Evolutionary conservation across 2,329 filamentous ascomycete species (phyloP).

Genomic region (Volutella citrinella): DNA sequence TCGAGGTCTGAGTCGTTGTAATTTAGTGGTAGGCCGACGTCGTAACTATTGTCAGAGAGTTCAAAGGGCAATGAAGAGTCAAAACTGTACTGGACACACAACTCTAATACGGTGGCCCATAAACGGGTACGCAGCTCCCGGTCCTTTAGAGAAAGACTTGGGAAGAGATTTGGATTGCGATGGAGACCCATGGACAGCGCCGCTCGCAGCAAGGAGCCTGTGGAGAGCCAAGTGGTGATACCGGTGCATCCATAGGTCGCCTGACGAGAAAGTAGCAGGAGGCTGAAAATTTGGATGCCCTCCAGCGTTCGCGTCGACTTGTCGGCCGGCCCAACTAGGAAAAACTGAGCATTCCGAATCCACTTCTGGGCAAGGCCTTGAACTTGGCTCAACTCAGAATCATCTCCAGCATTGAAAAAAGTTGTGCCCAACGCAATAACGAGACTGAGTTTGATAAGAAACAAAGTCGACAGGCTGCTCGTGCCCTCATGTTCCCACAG

Average conservation of each 20-base stretch:
- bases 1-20: conserved; percentile 21
- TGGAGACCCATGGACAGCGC: conserved; percentile 26
- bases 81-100: conserved; percentile 20
- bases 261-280: conserved; percentile 21
- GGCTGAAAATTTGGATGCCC: conserved; percentile 23
- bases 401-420: conserved; percentile 12
- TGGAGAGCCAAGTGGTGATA: conserved; percentile 24
- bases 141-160: conserved; percentile 15
- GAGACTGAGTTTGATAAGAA: conserved; percentile 18
- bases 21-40: conserved; percentile 18
- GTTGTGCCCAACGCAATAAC: conserved; percentile 22
- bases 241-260: conserved; percentile 24
- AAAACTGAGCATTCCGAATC: conserved; percentile 26
- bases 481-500: conserved; percentile 14
- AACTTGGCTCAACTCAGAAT: conserved; percentile 13
- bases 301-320: too few species aligned
- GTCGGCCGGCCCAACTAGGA: conserved; percentile 22
- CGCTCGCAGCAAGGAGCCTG: conserved; percentile 19
- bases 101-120: conserved; percentile 23
- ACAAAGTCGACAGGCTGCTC: conserved; percentile 10
- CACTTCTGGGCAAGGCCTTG: conserved; percentile 19
- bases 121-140: conserved; percentile 19
- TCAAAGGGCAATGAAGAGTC: conserved; percentile 21
- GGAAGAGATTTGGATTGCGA: conserved; percentile 19
- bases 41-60: conserved; percentile 16